phyloP scores from a whole-genome alignment of 495 filamentous ascomycete genomes.

The Penicillium maclennaniae region DNA sequence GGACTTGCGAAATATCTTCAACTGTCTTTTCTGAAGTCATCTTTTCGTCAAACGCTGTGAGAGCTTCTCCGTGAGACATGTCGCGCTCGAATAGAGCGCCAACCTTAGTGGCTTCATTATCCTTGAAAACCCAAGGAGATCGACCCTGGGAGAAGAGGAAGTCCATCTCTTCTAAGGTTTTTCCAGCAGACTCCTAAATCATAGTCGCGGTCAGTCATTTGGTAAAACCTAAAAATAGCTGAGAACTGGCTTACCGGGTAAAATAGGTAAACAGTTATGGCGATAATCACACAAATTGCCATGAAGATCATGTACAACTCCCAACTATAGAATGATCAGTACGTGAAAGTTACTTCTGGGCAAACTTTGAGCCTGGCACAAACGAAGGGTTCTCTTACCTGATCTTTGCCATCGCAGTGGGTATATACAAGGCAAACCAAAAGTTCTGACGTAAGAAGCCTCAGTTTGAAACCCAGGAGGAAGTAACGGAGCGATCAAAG shows the following conservation, averaged over 20 bases:
- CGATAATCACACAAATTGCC: constrained; percentile 16
- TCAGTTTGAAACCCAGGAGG: background rate
- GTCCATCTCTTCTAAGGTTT: constrained; percentile 26
- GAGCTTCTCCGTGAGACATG: constrained; percentile 28
- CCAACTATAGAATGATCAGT: constrained; percentile 10
- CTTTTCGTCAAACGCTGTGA: constrained; percentile 27
- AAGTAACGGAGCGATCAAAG: too few species aligned
- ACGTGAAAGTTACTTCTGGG: too few species aligned
- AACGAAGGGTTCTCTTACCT: too few species aligned
- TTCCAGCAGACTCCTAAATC: constrained; percentile 18
- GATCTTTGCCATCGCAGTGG: constrained; percentile 22
- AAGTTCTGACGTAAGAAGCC: constrained; percentile 21
- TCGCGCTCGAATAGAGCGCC: constrained; percentile 33
- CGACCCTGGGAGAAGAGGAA: constrained; percentile 23
- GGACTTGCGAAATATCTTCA: too few species aligned
- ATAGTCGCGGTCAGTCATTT: too few species aligned
- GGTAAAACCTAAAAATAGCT: too few species aligned
- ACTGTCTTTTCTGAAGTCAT: too few species aligned
- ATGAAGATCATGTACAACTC: constrained; percentile 25
- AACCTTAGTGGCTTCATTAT: constrained; percentile 21
- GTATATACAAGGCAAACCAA: constrained; percentile 28
- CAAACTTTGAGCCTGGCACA: too few species aligned
- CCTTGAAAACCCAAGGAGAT: constrained; percentile 23
- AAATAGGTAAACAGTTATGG: constrained; percentile 17
- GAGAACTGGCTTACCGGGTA: constrained; percentile 16